A percentile compares a stretch with the other conserved stretches of the same genome.
Evolutionary conservation across 805 yeast genomes (phyloP).

Genomic region (Nakazawaea ishiwadae): DNA sequence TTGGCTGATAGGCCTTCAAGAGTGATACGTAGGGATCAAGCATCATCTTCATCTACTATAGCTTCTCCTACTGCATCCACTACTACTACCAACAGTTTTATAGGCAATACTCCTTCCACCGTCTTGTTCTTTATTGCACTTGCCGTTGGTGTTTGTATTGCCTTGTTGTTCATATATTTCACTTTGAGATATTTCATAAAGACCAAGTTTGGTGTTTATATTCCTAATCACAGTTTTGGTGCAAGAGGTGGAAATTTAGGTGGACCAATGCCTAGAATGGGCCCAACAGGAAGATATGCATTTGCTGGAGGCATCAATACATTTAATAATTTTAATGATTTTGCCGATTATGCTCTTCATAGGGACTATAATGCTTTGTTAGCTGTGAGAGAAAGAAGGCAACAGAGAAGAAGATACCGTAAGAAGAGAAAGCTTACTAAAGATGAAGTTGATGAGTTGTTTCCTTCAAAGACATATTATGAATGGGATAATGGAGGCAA

Average conservation of each 20-base stretch:
- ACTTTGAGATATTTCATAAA: slow-evolving; percentile 57
- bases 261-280: slow-evolving; percentile 2
- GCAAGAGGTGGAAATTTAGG: neutral
- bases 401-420: slow-evolving; percentile 33
- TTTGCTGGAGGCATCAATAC: slow-evolving; percentile 7
- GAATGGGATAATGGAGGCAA: slow-evolving; percentile 62
- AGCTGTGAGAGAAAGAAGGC: slow-evolving; percentile 20
- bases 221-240: slow-evolving; percentile 21
- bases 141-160: slow-evolving; percentile 56
- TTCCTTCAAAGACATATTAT: slow-evolving; percentile 52
- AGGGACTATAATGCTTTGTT: slow-evolving; percentile 18
- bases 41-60: neutral
- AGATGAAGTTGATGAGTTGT: slow-evolving; percentile 54
- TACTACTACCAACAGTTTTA: slow-evolving; percentile 14
- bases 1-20: neutral
- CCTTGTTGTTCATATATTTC: slow-evolving; percentile 52
- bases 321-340: slow-evolving; percentile 4
- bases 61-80: neutral
- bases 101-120: slow-evolving; percentile 52
- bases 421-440: slow-evolving; percentile 48
- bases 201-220: slow-evolving; percentile 49
- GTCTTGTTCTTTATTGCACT: slow-evolving; percentile 61
- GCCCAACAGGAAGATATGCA: slow-evolving; percentile 9
- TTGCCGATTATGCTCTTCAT: slow-evolving; percentile 21
- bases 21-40: neutral